Base-by-base conservation (phyloP, 257 asterid species). In the Handroanthus guayacan region DNA sequence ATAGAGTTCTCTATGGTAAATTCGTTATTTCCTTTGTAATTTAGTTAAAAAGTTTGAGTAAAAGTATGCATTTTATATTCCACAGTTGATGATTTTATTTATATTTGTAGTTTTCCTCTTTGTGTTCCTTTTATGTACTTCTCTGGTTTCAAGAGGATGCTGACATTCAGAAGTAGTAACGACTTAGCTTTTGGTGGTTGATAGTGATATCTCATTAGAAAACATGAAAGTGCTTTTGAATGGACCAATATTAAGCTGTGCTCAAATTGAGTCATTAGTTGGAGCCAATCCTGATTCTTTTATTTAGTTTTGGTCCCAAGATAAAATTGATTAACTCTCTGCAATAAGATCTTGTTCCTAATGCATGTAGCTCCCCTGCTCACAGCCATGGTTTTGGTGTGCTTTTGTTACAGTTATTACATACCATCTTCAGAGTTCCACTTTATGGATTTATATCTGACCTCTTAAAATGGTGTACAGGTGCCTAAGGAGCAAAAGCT, bases 401-500 rank as follows among this genome's bases (percentile, higher is more conserved):
- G 62, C 62, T 13, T 45, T 75, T 76, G 39, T 66, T 18, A 36
- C 54, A 57, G 6, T 20, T 38, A 14, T 80, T 44, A 20, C 20
- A 41, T 41, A 16, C 62, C 38, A 37, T 77, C 74, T 61, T 34
- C 68, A 10, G 34, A 56, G 36, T 10, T 52, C 55, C 38, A 55
- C 44, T 38, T 72, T 67, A 77, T 62, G 72, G 50, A 55, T 71
- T 61, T 71, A 65, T 60, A 34, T 79, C 88, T 88, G 77, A 84
- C 81, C 43, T 60, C 50, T 71, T 80, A 57, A 74, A 82, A 67
- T 77, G 60, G 39, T 83, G 66, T 85, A 75, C 97, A 95, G 98
- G 96, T 95, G 85, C 91, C 98, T 48, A 83, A 87, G 0, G 98
- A 95, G 64, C 97, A 87, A 77, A 95, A 95, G 88, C 88, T 95